Conservation (phyloP, 2,329 filamentous ascomycete species). For the Akanthomyces lecanii region DNA sequence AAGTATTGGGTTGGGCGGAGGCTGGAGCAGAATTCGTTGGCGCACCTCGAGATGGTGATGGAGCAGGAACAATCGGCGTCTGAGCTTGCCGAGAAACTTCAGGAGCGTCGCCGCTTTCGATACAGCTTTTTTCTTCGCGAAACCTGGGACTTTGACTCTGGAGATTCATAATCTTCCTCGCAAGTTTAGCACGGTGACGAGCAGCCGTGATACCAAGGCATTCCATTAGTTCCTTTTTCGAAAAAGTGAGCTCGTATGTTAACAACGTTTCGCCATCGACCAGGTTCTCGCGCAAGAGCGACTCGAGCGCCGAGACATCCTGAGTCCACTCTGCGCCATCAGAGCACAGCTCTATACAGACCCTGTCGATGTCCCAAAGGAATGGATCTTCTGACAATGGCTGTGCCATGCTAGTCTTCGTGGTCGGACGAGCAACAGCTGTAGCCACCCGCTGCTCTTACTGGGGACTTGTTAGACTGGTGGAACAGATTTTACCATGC, state of each 20-base stretch:
- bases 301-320: slow-evolving; percentile 49
- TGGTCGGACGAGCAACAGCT: neutral
- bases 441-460: neutral
- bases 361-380: slow-evolving; percentile 64
- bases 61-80: neutral
- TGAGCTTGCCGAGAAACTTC: neutral
- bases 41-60: neutral
- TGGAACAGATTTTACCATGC: neutral
- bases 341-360: slow-evolving; percentile 63
- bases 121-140: slow-evolving; percentile 13
- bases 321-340: slow-evolving; percentile 45
- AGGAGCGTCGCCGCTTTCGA: neutral
- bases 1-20: neutral
- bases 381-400: slow-evolving; percentile 58
- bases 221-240: slow-evolving; percentile 45
- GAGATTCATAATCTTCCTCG: slow-evolving; percentile 54
- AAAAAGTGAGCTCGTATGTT: slow-evolving; percentile 47
- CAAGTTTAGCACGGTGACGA: slow-evolving; percentile 55
- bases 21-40: neutral
- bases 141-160: slow-evolving; percentile 49
- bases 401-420: slow-evolving; percentile 23
- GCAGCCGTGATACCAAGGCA: slow-evolving; percentile 55
- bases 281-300: slow-evolving; percentile 54
- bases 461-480: neutral
- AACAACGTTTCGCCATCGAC: slow-evolving; percentile 64